Base-by-base conservation (phyloP, 768 basidiomycete genomes). In the Rickenella mellea region DNA sequence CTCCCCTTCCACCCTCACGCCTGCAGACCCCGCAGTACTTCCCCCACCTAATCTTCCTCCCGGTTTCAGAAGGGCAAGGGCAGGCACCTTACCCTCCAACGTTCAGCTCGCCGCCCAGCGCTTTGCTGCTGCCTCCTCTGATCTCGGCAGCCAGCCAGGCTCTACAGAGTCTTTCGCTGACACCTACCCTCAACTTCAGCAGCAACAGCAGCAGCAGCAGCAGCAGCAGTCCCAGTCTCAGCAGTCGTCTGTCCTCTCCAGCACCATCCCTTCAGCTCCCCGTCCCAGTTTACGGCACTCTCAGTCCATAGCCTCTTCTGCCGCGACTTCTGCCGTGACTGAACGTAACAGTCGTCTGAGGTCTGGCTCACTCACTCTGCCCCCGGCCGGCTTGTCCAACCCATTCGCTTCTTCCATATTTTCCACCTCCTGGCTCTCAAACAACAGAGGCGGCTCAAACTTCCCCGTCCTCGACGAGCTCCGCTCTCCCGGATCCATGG, bases 51-150 rank as follows among this genome's bases (percentile, higher is more conserved):
- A 78, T 65, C 86, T 78, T 60, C 84, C 87, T 47, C 71, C 84
- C 42, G 86, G 88, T 47, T 94, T 91, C 61, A 79, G 89, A 67
- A 80, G 92, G 71, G 89, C 91, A 57, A 81, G 92, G 80, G 94
- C 93, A 51, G 94, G 92, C 44, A 97, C 93, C 71, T 77, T 97
- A 56, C 93, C 93, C 65, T 94, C 92, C 52, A 93, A 93, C 60
- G 83, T 94, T 41, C 83, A 85, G 56, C 80, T 90, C 52, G 85
- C 83, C 45, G 81, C 88, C 40, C 84, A 88, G 61, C 77, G 81
- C 44, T 89, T 78, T 62, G 81, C 80, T 22, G 79, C 81, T 25
- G 71, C 80, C 44, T 73, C 79, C 20, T 73, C 62, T 61, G 76
- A 73, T 25, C 59, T 80, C 52, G 61, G 69, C 32, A 70, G 65